These are phyloP conservation scores for Pythium oligandrum DNA, from an alignment of 352 stramenopile species.

Conservation along the genomic window DNA sequence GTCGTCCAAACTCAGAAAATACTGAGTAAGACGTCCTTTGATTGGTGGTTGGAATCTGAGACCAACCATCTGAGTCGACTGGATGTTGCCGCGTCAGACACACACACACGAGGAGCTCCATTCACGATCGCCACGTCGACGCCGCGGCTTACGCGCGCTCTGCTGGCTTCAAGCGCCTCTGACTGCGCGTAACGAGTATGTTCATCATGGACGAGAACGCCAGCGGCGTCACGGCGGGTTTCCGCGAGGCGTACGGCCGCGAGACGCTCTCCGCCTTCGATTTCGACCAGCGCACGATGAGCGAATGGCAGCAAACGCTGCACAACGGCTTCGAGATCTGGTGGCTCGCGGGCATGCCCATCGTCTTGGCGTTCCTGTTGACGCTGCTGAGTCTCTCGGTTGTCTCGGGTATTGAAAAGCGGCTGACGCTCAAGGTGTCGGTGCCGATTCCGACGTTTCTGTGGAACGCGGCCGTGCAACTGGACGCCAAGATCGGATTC, in stretches of 20 bases:
- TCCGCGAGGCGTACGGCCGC: slow-evolving; percentile 47
- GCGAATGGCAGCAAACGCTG: slow-evolving; percentile 42
- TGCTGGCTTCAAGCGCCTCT: no score
- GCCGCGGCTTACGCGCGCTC: no score
- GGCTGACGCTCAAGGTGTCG: slow-evolving; percentile 18
- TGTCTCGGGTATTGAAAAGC: slow-evolving; percentile 47
- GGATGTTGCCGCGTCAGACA: no score
- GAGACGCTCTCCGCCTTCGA: slow-evolving; percentile 54
- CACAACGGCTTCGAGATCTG: slow-evolving; percentile 86
- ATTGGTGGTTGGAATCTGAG: no score
- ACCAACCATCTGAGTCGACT: no score
- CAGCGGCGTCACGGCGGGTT: slow-evolving; percentile 39
- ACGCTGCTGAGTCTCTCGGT: slow-evolving; percentile 74
- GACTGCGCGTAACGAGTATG: no score
- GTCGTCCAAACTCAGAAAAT: no score
- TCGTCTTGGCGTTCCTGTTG: slow-evolving; percentile 63
- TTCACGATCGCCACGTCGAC: no score
- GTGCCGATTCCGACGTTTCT: slow-evolving; percentile 14
- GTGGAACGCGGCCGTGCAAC: not conserved
- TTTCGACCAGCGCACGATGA: slow-evolving; percentile 16
- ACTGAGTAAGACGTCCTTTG: no score
- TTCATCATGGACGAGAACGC: slow-evolving; percentile 61
- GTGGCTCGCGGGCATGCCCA: slow-evolving; percentile 79
- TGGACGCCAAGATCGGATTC: no score
- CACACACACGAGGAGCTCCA: no score